Conservation (phyloP, 2,329 filamentous ascomycete genomes). For the Hymenoscyphus infarciens region DNA sequence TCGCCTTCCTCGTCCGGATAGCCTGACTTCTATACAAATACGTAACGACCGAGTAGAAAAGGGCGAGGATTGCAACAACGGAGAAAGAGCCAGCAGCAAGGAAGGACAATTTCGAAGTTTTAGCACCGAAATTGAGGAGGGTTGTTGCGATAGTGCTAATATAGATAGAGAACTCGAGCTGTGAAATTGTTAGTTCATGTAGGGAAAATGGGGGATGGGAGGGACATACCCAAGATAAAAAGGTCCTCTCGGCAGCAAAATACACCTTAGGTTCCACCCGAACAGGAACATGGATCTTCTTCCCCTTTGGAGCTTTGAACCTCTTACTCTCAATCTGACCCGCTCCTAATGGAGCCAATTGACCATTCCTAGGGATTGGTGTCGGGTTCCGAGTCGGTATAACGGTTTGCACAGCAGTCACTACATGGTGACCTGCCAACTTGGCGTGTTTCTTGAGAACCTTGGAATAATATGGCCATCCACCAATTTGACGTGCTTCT, state of each 20-base stretch:
- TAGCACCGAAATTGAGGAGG: slow-evolving; percentile 73
- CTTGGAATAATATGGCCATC: slow-evolving; percentile 68
- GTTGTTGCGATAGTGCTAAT: slow-evolving; percentile 83
- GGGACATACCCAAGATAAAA: slow-evolving; percentile 77
- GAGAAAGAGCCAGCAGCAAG: slow-evolving; percentile 76
- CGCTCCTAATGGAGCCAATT: slow-evolving; percentile 50
- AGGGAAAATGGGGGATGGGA: slow-evolving; percentile 7
- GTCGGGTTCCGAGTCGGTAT: slow-evolving; percentile 20
- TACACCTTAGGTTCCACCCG: slow-evolving; percentile 97
- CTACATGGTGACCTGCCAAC: slow-evolving; percentile 20
- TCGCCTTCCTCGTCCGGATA: slow-evolving; percentile 79
- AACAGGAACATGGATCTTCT: slow-evolving; percentile 93
- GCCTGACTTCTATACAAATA: slow-evolving; percentile 86
- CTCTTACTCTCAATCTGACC: slow-evolving; percentile 54
- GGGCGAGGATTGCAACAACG: slow-evolving; percentile 68
- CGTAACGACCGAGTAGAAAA: slow-evolving; percentile 79
- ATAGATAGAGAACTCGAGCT: slow-evolving; percentile 95
- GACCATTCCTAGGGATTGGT: slow-evolving; percentile 52
- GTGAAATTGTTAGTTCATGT: slow-evolving; percentile 20
- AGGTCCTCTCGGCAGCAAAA: slow-evolving; percentile 93
- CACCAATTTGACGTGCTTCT: slow-evolving; percentile 72
- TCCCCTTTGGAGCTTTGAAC: slow-evolving; percentile 74
- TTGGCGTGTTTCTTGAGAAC: slow-evolving; percentile 44
- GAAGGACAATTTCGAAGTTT: slow-evolving; percentile 57
- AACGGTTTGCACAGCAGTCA: slow-evolving; percentile 19